A percentile compares a stretch with the other conserved stretches of the same genome.
phyloP scores from a whole-genome alignment of 345 rosid genomes.

The Trapa bicornis region DNA sequence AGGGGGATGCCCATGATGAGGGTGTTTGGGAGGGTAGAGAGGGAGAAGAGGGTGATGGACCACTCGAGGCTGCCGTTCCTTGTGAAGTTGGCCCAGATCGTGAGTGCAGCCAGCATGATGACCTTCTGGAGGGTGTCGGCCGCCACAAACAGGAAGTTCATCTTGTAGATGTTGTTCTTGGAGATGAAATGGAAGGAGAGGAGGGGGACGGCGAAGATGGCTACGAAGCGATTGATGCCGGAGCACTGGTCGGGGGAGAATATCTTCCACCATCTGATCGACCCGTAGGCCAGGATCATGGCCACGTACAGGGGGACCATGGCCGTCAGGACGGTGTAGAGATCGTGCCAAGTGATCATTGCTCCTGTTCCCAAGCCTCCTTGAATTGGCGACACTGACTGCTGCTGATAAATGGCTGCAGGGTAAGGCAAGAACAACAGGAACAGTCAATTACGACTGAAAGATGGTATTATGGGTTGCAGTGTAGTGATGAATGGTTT shows the following conservation, averaged over 20 bases:
- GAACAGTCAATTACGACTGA: too few relatives aligned
- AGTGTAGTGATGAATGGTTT: too few relatives aligned
- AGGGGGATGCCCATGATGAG: slow-evolving; percentile 81
- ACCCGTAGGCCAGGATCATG: slow-evolving; percentile 9
- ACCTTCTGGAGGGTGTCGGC: slow-evolving; percentile 10
- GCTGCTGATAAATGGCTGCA: too few relatives aligned
- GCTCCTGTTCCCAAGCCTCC: background rate
- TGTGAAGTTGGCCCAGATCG: slow-evolving; percentile 4
- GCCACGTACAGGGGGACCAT: slow-evolving; percentile 7
- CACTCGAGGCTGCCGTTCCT: slow-evolving; percentile 6
- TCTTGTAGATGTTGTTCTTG: slow-evolving; percentile 9
- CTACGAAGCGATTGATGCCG: slow-evolving; percentile 8
- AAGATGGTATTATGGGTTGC: too few relatives aligned
- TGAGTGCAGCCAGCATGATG: slow-evolving; percentile 3
- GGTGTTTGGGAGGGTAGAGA: slow-evolving; percentile 8
- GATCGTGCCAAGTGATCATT: slow-evolving; percentile 7
- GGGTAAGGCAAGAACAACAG: too few relatives aligned
- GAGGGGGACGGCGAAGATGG: slow-evolving; percentile 6
- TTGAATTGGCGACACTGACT: too few relatives aligned
- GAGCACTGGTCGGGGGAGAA: slow-evolving; percentile 10
- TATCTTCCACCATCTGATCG: slow-evolving; percentile 9
- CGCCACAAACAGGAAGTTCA: slow-evolving; percentile 7
- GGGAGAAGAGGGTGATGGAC: slow-evolving; percentile 9
- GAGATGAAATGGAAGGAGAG: slow-evolving; percentile 9
- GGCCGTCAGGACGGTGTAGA: slow-evolving; percentile 7